These are phyloP conservation scores for Aspergillus fumigatus DNA, from an alignment of 2,329 filamentous ascomycete species.

Conservation along the genomic window DNA sequence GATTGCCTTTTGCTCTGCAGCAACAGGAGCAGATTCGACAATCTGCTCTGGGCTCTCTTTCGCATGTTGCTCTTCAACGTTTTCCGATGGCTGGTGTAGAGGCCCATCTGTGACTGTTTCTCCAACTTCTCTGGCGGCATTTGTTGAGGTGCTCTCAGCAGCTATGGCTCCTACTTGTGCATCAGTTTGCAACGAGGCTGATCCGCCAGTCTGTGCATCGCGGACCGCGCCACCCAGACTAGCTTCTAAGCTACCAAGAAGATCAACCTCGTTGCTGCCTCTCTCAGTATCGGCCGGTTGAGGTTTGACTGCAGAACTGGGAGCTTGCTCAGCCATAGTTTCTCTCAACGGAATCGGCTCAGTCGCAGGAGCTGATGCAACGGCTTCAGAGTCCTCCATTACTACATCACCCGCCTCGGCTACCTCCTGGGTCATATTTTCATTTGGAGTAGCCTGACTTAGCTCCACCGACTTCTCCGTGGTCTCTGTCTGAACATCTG, in stretches of 20 bases:
- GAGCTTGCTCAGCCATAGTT: conserved; percentile 10
- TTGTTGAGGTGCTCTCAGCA: background rate
- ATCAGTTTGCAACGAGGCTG: background rate
- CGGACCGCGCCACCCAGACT: conserved; percentile 26
- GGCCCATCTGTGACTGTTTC: background rate
- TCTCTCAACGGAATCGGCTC: conserved; percentile 2
- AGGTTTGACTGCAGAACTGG: background rate
- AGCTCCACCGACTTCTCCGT: conserved; percentile 7
- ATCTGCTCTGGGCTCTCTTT: conserved; percentile 2
- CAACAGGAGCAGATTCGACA: background rate
- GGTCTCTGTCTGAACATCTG: conserved; percentile 1
- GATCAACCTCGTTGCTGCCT: conserved; percentile 36
- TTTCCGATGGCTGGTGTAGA: background rate
- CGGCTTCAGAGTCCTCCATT: conserved; percentile 6
- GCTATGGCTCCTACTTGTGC: background rate
- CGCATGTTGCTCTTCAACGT: background rate
- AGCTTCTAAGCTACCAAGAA: conserved; percentile 46
- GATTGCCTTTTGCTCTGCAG: background rate
- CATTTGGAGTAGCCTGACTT: conserved; percentile 7
- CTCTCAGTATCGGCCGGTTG: background rate
- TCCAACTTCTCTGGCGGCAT: background rate
- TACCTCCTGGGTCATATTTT: conserved; percentile 1
- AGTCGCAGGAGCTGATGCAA: background rate
- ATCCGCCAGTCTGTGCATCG: conserved; percentile 7
- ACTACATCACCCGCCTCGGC: conserved; percentile 1